Evolutionary conservation across 345 rosid genomes (phyloP).

Genomic region (Moricandia moricandioides): DNA sequence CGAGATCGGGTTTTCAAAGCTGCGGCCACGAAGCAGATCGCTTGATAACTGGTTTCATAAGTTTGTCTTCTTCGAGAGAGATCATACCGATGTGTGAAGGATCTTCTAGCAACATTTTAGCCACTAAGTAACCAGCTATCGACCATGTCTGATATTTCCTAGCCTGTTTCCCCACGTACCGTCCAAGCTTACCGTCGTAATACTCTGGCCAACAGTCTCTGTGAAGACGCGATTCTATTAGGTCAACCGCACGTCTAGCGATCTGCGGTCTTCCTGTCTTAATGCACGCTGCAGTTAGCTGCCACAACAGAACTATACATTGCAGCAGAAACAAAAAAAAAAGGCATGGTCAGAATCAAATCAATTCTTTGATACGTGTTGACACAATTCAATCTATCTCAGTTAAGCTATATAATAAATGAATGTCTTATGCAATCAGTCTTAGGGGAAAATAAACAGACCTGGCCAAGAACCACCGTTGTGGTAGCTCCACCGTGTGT

Average conservation of each 20-base stretch:
- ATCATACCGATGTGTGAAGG: constrained; percentile 77
- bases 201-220: constrained; percentile 69
- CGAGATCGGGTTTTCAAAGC: constrained; percentile 7
- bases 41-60: constrained; percentile 64
- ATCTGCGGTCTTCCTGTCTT: constrained; percentile 80
- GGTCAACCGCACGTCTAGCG: constrained; percentile 65
- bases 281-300: constrained; percentile 75
- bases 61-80: constrained; percentile 68
- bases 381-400: neutral
- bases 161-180: constrained; percentile 74
- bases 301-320: constrained; percentile 61
- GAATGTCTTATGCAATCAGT: neutral
- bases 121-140: constrained; percentile 70
- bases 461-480: constrained; percentile 81
- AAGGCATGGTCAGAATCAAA: constrained; percentile 10
- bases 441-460: constrained; percentile 14
- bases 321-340: neutral
- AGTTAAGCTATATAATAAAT: neutral
- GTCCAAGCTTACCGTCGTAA: constrained; percentile 40
- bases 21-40: constrained; percentile 62
- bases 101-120: constrained; percentile 76
- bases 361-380: neutral
- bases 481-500: constrained; percentile 66
- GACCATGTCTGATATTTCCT: constrained; percentile 76
- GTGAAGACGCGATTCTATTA: constrained; percentile 58